Evolutionary conservation across 352 stramenopile genomes (phyloP), one percentile per base, ranked within the genome.

Genomic region (Elongisporangium senticosum): DNA sequence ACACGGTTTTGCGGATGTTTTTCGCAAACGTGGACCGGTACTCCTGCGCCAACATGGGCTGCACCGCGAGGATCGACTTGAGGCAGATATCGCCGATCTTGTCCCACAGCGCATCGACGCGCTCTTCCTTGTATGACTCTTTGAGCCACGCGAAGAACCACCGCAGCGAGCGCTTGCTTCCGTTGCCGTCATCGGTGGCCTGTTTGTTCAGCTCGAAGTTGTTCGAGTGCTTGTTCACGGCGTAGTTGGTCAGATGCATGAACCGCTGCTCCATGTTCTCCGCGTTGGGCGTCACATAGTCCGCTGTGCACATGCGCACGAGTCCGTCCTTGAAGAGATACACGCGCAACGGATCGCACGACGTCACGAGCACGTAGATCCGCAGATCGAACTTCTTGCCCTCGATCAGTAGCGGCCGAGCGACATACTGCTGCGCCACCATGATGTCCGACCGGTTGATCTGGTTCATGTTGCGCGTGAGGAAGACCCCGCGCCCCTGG

Each of bases 351-450:
- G 90, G 90, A 22, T 84, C 69, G 58, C 88, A 87, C n/a, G 75
- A 91, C 6, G 90, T 89, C 14, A 96, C 69, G 5, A 98, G 72
- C 23, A 97, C 80, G 73, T 98, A 98, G 58, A 98, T 90, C 17
- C 92, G 86, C 26, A 98, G 68, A 58, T 98, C 92, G 69, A 98
- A 98, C 72, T 98, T 98, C 58, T 96, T 96, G 49, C 87, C 90
- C 10, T 84, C 77, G 52, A 93, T 88, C 24, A 92, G 58, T 13
- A 95, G 61, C 15, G 81, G 86, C 8, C 82, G 71, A n/a, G 76
- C 64, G 7, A 96, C 74, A 51, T 96, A 96, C 56, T 92, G 83
- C 56, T 96, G 86, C 11, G 85, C 89, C 22, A 97, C 87, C 33
- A 96, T 79, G 22, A 94, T 81, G 21, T 96, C 89, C 22, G 79